Conservation (phyloP, 176 grass and related monocot species). For the Saccharum officinarum region DNA sequence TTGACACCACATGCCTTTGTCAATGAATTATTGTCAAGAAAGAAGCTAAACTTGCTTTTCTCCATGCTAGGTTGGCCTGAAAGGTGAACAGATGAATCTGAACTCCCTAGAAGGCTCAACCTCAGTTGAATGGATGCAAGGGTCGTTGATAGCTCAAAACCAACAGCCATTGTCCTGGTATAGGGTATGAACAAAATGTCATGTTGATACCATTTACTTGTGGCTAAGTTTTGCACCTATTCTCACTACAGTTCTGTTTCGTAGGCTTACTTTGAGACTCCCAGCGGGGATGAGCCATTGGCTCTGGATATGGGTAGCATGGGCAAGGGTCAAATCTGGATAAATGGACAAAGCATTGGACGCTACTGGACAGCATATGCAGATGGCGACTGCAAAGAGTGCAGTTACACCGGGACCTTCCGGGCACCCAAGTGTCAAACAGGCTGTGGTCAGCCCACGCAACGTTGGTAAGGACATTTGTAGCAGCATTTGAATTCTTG, state of each 20-base stretch:
- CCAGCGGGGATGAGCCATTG: constrained; percentile 83
- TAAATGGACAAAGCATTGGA: constrained; percentile 97
- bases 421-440: constrained; percentile 77
- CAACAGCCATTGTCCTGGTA: constrained; percentile 88
- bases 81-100: constrained; percentile 97
- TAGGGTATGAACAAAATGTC: constrained; percentile 59
- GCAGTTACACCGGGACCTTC: constrained; percentile 74
- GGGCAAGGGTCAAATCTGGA: constrained; percentile 98
- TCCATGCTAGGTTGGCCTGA: constrained; percentile 73
- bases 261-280: constrained; percentile 89
- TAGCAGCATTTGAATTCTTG: neutral
- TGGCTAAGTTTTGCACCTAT: neutral
- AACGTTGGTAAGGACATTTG: constrained; percentile 78
- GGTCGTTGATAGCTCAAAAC: constrained; percentile 67
- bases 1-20: constrained; percentile 1
- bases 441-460: constrained; percentile 81
- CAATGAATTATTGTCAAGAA: neutral
- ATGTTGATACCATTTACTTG: neutral
- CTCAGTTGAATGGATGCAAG: constrained; percentile 98
- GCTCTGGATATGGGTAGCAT: constrained; percentile 98
- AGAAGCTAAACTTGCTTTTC: constrained; percentile 19
- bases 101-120: constrained; percentile 84
- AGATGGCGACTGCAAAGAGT: constrained; percentile 69
- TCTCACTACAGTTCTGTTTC: constrained; percentile 20
- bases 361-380: constrained; percentile 81